Evolutionary conservation across 2,329 filamentous ascomycete genomes (phyloP), one percentile per base, ranked within the genome.

Genomic region (Pseudocercospora macadamiae): DNA sequence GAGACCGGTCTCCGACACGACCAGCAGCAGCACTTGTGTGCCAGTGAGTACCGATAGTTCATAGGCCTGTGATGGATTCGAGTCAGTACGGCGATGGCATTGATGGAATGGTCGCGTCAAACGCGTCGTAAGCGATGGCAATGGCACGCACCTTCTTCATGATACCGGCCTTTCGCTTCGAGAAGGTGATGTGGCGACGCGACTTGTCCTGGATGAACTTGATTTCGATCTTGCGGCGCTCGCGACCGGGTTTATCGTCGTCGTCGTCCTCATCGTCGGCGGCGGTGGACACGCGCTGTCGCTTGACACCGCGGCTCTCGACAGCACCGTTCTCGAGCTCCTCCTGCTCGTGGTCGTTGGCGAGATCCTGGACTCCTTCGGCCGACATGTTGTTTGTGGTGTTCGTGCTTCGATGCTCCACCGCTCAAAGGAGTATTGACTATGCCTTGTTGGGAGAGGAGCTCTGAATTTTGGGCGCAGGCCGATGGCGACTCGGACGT

Each of bases 131-230:
- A 19, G 6, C 1, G 26, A 53, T 47, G 48, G n/a, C n/a, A n/a
- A n/a, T n/a, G n/a, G n/a, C n/a, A 62, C 66, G 58, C 76, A 97
- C 95, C 92, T 97, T 97, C 85, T 99, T 97, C 95, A 99, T 97
- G 79, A 99, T 97, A 71, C 95, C 95, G 57, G 95, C 95, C 83
- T 99, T 99, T 77, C 95, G 91, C 87, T 99, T 99, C 70, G 93
- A 97, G 78, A 99, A 97, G 72, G 95, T 97, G 76, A 97, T 99
- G 82, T 99, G 95, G 64, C 95, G 90, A 80, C 95, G 92, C 80
- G 93, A 97, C 83, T 99, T 99, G 81, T 99, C 95, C 79, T 93
- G 93, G 78, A 99, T 99, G 82, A 99, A 99, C 85, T 99, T 99
- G 82, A 99, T 99, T 80, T 99, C 95, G 73, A 99, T 99, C 89